Conservation (phyloP, 257 asterid species). For the Echites panduratus region DNA sequence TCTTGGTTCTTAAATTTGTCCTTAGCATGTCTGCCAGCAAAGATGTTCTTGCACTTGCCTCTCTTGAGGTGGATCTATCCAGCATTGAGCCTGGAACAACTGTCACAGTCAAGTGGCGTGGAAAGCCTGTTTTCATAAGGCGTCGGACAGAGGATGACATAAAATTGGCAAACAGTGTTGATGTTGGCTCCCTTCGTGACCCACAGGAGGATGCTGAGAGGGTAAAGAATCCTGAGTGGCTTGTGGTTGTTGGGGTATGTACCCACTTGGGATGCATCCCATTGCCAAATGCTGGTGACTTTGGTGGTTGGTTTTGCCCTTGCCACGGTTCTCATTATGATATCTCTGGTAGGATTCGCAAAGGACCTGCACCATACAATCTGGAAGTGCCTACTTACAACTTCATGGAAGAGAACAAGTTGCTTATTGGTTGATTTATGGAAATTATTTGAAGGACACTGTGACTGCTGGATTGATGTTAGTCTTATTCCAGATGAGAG, state of each 20-base stretch:
- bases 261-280: slow-evolving; percentile 96
- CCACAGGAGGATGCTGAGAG: slow-evolving; percentile 88
- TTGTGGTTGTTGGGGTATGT: slow-evolving; percentile 82
- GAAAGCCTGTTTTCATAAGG: slow-evolving; percentile 92
- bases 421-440: slow-evolving; percentile 55
- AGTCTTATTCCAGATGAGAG: slow-evolving; percentile 10
- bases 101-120: slow-evolving; percentile 97
- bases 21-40: slow-evolving; percentile 97
- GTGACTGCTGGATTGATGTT: slow-evolving; percentile 9
- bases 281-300: slow-evolving; percentile 94
- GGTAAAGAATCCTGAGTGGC: slow-evolving; percentile 94
- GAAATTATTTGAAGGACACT: neutral
- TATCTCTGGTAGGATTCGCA: slow-evolving; percentile 88
- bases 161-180: slow-evolving; percentile 73
- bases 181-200: slow-evolving; percentile 62
- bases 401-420: slow-evolving; percentile 79
- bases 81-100: slow-evolving; percentile 91
- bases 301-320: slow-evolving; percentile 97
- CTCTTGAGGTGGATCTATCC: slow-evolving; percentile 84
- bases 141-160: slow-evolving; percentile 79
- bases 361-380: slow-evolving; percentile 90
- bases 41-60: slow-evolving; percentile 90
- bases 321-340: slow-evolving; percentile 95
- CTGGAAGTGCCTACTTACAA: slow-evolving; percentile 86
- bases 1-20: slow-evolving; percentile 75